phyloP scores from a whole-genome alignment of 148 eudicot species.

The Nyssa sinensis region DNA sequence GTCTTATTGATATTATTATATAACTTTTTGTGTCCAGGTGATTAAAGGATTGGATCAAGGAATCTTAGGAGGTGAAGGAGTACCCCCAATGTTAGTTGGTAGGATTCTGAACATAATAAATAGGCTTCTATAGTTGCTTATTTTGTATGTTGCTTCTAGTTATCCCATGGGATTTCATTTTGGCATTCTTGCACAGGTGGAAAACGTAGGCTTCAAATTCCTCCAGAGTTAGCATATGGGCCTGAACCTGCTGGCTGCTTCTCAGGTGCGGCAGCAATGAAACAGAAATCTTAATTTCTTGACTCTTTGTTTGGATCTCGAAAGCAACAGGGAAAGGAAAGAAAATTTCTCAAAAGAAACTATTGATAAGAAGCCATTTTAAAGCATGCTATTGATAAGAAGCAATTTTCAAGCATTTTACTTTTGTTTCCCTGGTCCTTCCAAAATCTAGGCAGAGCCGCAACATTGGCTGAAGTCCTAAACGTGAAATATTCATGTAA shows the following conservation, averaged over 20 bases:
- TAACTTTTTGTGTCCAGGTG: conserved; percentile 36
- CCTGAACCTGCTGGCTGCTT: conserved; percentile 98
- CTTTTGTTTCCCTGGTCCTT: not conserved
- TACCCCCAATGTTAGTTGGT: conserved; percentile 92
- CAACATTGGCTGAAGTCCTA: too few relatives aligned
- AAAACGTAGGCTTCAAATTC: conserved; percentile 78
- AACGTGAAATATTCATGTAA: not conserved
- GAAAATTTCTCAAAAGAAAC: not conserved
- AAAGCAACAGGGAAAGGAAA: not conserved
- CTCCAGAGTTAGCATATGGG: conserved; percentile 86
- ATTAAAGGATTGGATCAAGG: conserved; percentile 94
- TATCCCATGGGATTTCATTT: not conserved
- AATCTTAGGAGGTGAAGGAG: conserved; percentile 84
- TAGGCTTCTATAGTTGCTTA: conserved; percentile 3
- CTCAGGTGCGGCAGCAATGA: conserved; percentile 46
- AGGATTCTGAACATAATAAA: conserved; percentile 20
- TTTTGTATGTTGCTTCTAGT: not conserved
- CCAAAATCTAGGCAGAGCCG: not conserved
- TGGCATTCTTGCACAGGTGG: conserved; percentile 51
- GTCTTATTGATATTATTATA: not conserved
- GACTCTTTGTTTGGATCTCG: not conserved
- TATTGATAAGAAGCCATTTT: not conserved
- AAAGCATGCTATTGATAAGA: not conserved
- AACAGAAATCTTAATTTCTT: not conserved
- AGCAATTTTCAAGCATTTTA: not conserved